A percentile compares a stretch with the other conserved stretches of the same genome.
Evolutionary conservation across 768 basidiomycete genomes (phyloP).

Genomic region (Boletales sp.): DNA sequence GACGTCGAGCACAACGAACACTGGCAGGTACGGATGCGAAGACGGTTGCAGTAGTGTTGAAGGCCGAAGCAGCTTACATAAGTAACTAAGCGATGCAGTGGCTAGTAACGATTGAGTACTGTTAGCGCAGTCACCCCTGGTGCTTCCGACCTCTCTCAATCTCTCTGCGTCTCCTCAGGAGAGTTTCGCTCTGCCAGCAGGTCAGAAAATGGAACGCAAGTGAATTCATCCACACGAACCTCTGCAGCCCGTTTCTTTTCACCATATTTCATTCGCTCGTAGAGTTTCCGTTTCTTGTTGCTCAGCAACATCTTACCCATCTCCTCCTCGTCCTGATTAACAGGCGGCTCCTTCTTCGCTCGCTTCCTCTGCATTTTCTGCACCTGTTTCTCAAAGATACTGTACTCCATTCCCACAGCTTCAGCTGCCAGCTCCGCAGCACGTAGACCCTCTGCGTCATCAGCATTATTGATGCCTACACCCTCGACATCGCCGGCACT

Average conservation of each 20-base stretch:
- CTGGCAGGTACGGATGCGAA: slow-evolving; percentile 1
- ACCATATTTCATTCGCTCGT: slow-evolving; percentile 89
- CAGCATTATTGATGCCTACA: slow-evolving; percentile 30
- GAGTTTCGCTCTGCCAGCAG: slow-evolving; percentile 47
- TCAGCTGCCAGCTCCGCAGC: slow-evolving; percentile 93
- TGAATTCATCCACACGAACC: slow-evolving; percentile 46
- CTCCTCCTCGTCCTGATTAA: slow-evolving; percentile 57
- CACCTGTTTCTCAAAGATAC: slow-evolving; percentile 73
- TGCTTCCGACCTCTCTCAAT: slow-evolving; percentile 43
- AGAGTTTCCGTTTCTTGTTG: slow-evolving; percentile 89
- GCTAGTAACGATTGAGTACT: no score
- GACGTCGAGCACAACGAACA: slow-evolving; percentile 4
- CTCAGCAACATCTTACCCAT: slow-evolving; percentile 99
- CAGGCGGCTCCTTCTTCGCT: slow-evolving; percentile 30
- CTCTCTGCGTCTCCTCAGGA: slow-evolving; percentile 56
- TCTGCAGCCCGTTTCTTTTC: slow-evolving; percentile 73
- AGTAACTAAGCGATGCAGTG: not conserved
- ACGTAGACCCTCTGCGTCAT: slow-evolving; percentile 68
- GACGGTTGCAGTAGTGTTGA: slow-evolving; percentile 5
- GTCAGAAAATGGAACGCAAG: slow-evolving; percentile 6
- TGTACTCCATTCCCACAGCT: slow-evolving; percentile 77
- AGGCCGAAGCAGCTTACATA: slow-evolving; percentile 6
- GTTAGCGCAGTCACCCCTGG: no score
- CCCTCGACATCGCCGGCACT: slow-evolving; percentile 28
- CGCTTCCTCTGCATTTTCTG: slow-evolving; percentile 51